A percentile compares a stretch with the other conserved stretches of the same genome.
Evolutionary conservation across 768 basidiomycete species (phyloP).

Genomic region (Asterophora parasitica): DNA sequence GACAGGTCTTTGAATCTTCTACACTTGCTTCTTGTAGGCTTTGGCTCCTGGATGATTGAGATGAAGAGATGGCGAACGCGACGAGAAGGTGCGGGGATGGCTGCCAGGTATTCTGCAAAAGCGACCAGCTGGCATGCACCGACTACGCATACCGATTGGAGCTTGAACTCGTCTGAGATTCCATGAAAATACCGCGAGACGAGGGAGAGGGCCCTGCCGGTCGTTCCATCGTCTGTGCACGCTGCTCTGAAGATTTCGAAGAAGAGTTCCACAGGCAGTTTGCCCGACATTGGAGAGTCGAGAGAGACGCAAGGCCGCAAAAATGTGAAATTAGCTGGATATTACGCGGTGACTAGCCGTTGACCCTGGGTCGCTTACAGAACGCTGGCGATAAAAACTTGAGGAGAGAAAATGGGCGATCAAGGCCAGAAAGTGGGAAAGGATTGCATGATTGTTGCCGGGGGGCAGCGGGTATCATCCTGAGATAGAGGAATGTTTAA

Average conservation of each 20-base stretch:
- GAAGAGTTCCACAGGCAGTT: conserved; percentile 25
- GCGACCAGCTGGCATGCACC: conserved; percentile 21
- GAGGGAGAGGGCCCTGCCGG: conserved; percentile 32
- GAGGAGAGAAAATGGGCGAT: too few species aligned
- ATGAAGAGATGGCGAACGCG: conserved; percentile 27
- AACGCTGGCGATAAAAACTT: too few species aligned
- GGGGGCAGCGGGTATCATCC: neutral
- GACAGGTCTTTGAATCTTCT: neutral
- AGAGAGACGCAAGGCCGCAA: too few species aligned
- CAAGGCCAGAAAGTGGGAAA: neutral
- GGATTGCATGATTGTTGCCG: neutral
- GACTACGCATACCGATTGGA: conserved; percentile 26
- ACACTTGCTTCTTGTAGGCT: conserved; percentile 5
- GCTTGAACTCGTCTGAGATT: conserved; percentile 20
- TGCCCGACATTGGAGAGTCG: conserved; percentile 4
- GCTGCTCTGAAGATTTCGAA: conserved; percentile 27
- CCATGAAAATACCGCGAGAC: conserved; percentile 27
- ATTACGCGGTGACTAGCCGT: neutral
- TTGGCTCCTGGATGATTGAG: conserved; percentile 16
- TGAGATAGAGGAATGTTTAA: neutral
- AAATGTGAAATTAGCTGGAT: too few species aligned
- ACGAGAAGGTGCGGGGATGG: conserved; percentile 17
- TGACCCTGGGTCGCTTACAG: conserved; percentile 1
- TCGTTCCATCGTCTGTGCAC: conserved; percentile 31
- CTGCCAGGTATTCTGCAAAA: conserved; percentile 20